Evolutionary conservation across 176 grass and related monocot species (phyloP), one percentile per base, ranked within the genome.

Genomic region (Microstegium vimineum): DNA sequence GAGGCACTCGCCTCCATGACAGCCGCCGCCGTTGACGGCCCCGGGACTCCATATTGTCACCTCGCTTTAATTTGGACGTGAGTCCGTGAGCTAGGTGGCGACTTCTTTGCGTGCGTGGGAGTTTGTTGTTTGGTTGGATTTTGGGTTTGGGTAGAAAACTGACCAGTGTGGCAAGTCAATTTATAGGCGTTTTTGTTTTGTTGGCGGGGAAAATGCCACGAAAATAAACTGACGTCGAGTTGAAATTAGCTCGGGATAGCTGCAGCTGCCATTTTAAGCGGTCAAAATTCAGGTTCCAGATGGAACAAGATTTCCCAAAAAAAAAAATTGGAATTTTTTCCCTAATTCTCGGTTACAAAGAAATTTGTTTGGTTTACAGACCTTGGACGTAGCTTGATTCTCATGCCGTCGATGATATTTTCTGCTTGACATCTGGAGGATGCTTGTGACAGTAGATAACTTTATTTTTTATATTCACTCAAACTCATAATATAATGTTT

Each of bases 1-100:
- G 5, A 94, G 84, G 57, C 76, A 71, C 81, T 91, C 87, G 30
- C 84, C 49, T 94, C 89, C 92, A 94, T 91, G 22, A 89, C 80
- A 33, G n/a, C 42, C 22, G 80, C 67, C 1, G 69, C 69, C 69
- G 69, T 72, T 72, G 69, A 72, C 25, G 69, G 41, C 25, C 51
- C 68, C n/a, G n/a, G 13, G 76, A 82, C 51, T 76, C 82, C 82
- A 69, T 83, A 46, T 57, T 57, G 71, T 77, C 56, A 10, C 15
- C 6, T 31, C 41, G 23, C 9, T n/a, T n/a, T n/a, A n/a, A n/a
- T 23, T 62, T 28, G 42, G 41, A 34, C 62, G 56, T 52, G 71
- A 72, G 42, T 13, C 15, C 62, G 56, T 52, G 71, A 72, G 42
- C 42, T 45, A 45, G 42, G 42, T 45, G 43, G 43, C 14, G 43